These are phyloP conservation scores for Lyophyllum semitale DNA, from an alignment of 768 basidiomycete species.

Conservation along the genomic window DNA sequence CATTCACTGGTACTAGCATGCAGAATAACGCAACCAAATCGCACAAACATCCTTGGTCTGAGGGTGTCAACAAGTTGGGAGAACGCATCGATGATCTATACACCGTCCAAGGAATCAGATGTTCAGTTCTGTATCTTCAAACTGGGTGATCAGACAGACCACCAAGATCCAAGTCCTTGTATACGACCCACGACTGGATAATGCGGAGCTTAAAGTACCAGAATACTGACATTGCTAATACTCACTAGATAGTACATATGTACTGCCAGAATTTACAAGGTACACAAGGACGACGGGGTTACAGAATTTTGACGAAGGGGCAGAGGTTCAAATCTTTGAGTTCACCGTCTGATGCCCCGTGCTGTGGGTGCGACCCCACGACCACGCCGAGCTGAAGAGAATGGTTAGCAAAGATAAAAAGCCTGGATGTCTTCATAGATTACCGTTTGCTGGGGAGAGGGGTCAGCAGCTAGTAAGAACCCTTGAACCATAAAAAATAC, in stretches of 20 bases:
- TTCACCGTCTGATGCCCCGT: conserved; percentile 81
- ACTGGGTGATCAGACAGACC: background rate
- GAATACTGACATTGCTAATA: conserved; percentile 7
- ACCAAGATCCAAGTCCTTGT: no score
- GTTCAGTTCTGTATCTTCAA: no score
- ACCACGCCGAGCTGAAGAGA: conserved; percentile 73
- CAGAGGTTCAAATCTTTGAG: background rate
- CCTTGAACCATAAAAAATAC: conserved; percentile 27
- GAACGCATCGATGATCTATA: no score
- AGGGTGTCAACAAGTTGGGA: no score
- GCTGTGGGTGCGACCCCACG: conserved; percentile 74
- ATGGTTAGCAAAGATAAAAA: conserved; percentile 1
- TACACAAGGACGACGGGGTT: conserved; percentile 5
- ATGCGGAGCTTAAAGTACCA: background rate
- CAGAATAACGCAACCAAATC: no score
- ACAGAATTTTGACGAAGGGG: conserved; percentile 1
- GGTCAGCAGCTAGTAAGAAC: conserved; percentile 11
- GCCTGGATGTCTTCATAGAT: background rate
- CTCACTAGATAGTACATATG: conserved; percentile 14
- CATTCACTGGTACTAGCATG: no score
- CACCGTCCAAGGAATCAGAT: no score
- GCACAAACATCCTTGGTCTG: no score
- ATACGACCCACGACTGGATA: background rate
- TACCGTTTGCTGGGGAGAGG: conserved; percentile 71
- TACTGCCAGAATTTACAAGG: conserved; percentile 14